These are phyloP conservation scores for Madurella fahalii DNA, from an alignment of 2,329 filamentous ascomycete species.

Conservation along the genomic window DNA sequence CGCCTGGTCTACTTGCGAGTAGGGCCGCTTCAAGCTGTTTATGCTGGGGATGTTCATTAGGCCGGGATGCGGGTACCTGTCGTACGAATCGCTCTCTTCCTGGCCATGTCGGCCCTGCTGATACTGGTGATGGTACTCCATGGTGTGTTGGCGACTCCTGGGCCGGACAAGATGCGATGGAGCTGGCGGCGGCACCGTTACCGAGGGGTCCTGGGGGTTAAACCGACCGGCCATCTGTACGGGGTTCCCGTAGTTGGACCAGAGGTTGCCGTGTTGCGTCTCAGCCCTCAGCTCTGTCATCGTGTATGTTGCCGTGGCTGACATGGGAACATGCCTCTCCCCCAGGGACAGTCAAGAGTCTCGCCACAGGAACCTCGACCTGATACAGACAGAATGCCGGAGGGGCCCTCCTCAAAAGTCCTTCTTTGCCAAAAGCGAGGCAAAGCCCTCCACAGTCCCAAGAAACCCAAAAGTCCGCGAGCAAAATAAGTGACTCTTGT, in stretches of 20 bases:
- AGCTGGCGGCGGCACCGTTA: conserved; percentile 42
- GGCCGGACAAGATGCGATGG: conserved; percentile 48
- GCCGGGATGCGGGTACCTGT: conserved; percentile 47
- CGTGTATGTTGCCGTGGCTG: conserved; percentile 57
- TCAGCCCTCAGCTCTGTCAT: conserved; percentile 62
- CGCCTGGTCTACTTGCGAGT: conserved; percentile 50
- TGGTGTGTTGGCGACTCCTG: conserved; percentile 45
- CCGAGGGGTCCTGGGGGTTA: conserved; percentile 48
- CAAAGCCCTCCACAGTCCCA: background rate
- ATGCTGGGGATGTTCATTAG: conserved; percentile 44
- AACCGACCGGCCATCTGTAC: conserved; percentile 51
- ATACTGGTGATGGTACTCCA: conserved; percentile 45
- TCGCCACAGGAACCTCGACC: conserved; percentile 14
- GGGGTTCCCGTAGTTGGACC: conserved; percentile 54
- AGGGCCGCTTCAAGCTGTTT: conserved; percentile 54
- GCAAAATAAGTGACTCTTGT: conserved; percentile 1
- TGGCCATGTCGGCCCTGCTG: conserved; percentile 51
- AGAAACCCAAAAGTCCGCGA: background rate
- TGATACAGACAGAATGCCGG: conserved; percentile 1
- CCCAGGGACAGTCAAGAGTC: conserved; percentile 16
- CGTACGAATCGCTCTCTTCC: conserved; percentile 52
- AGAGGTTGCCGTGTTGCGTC: conserved; percentile 53
- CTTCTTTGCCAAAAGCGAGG: background rate
- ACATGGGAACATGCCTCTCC: conserved; percentile 53
- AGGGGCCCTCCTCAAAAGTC: background rate